Base-by-base conservation (phyloP, 768 basidiomycete genomes). In the Macrolepiota fuliginosa region DNA sequence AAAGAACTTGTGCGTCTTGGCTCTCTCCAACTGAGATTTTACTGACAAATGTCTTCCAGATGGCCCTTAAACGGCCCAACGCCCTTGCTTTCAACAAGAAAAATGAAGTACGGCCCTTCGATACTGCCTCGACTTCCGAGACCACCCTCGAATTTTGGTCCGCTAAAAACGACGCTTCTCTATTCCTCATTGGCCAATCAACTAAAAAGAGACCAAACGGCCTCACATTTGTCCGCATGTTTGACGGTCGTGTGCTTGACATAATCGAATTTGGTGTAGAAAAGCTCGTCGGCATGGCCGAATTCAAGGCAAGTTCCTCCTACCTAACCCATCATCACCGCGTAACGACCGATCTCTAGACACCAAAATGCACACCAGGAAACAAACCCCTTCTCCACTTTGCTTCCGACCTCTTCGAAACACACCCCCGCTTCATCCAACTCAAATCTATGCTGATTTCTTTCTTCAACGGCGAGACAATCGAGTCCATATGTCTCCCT, bases 191-290 rank as follows among this genome's bases (percentile, higher is more conserved):
- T 36, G 97, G 94, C 1, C 90, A 95, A 68, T 93, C 89, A 68
- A 92, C 89, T 27, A 99, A 99, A 76, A 99, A 99, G 72, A 80
- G 95, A 55, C 97, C 96, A 7, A 82, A 98, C 67, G 88, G 91
- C 25, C 73, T 99, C 63, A 86, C 90, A 0, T 85, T 98, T 68
- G 91, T 88, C 5, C 78, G 97, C 58, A 95, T 89, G 83, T 98
- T 88, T 65, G 90, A 97, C 65, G 82, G 86, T 45, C 79, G 85
- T 69, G 84, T 98, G 37, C 77, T 98, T 68, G 97, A 99, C 73
- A 96, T 98, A 93, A 84, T 94, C 61, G 97, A 98, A 76, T 76
- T 97, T 9, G 95, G 96, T 0, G 87, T 98, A 27, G 92, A 94
- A 56, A 82, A 77, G 47, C 94, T 88, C 70, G 81, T 84, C 55